Evolutionary conservation across 2,329 filamentous ascomycete species (phyloP).

Genomic region (Stromatinia cepivora): DNA sequence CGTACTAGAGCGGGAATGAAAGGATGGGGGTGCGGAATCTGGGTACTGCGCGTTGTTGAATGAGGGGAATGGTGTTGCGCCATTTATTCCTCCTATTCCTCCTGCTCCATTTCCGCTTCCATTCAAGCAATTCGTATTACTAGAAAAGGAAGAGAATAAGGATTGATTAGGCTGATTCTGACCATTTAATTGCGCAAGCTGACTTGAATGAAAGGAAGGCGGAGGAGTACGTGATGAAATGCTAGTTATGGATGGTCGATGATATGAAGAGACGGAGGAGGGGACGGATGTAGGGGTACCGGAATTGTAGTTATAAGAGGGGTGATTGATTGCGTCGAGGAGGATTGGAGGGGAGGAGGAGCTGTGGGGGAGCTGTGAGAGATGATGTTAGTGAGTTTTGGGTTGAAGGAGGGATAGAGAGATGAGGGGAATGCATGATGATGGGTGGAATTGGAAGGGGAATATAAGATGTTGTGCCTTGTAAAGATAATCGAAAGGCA

Average conservation of each 20-base stretch:
- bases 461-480: too few relatives aligned
- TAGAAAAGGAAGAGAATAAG: not conserved
- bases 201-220: slow-evolving; percentile 29
- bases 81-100: not conserved
- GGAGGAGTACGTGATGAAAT: slow-evolving; percentile 23
- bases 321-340: slow-evolving; percentile 30
- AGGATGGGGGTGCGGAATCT: slow-evolving; percentile 23
- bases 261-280: slow-evolving; percentile 27
- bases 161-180: not conserved
- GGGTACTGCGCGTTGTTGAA: slow-evolving; percentile 31
- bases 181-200: slow-evolving; percentile 22
- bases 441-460: not conserved
- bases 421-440: not conserved
- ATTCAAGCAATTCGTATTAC: not conserved
- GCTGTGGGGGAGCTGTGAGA: slow-evolving; percentile 33
- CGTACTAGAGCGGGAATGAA: slow-evolving; percentile 20
- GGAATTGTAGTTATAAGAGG: slow-evolving; percentile 34
- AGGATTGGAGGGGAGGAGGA: slow-evolving; percentile 31
- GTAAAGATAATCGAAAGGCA: not conserved
- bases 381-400: not conserved
- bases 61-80: slow-evolving; percentile 23
- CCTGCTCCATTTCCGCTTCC: not conserved
- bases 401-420: not conserved
- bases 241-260: slow-evolving; percentile 8
- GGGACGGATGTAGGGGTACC: slow-evolving; percentile 31